A percentile compares a stretch with the other conserved stretches of the same genome.
Conservation (phyloP, 1,284 basidiomycete genomes). For the Heliocybe sulcata region DNA sequence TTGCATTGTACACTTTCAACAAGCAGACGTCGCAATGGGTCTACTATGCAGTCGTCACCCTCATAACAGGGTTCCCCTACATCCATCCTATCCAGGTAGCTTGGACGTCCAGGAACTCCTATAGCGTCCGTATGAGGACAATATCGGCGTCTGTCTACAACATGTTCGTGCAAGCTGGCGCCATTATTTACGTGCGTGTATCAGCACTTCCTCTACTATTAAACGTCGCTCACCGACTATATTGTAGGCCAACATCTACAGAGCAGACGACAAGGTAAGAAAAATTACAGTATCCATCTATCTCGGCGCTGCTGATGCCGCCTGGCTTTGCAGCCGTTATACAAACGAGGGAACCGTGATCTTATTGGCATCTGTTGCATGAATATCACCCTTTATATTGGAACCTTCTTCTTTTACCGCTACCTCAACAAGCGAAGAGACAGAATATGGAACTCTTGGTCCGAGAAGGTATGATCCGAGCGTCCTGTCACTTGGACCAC, state of each 20-base stretch:
- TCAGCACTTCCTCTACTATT: constrained; percentile 34
- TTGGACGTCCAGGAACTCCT: neutral
- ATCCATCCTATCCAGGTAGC: neutral
- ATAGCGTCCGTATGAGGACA: constrained; percentile 25
- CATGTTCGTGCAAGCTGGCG: constrained; percentile 50
- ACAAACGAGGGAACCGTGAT: constrained; percentile 29
- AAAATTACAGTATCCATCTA: neutral
- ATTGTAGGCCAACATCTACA: constrained; percentile 35
- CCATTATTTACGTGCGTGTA: constrained; percentile 34
- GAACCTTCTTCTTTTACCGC: constrained; percentile 49
- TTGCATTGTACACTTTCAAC: constrained; percentile 49
- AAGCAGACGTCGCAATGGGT: constrained; percentile 49
- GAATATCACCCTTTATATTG: constrained; percentile 40
- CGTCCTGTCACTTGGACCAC: neutral
- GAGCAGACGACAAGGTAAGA: constrained; percentile 33
- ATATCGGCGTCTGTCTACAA: constrained; percentile 53
- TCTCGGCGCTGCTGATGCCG: neutral
- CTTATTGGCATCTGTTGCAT: constrained; percentile 26
- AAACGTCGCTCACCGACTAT: neutral
- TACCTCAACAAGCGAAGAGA: constrained; percentile 42
- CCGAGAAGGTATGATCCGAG: constrained; percentile 30
- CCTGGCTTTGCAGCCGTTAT: neutral
- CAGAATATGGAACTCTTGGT: constrained; percentile 45
- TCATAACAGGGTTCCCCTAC: constrained; percentile 48
- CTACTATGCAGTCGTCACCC: constrained; percentile 57